Evolutionary conservation across 805 yeast species (phyloP).

Genomic region (Yarrowia sp.): DNA sequence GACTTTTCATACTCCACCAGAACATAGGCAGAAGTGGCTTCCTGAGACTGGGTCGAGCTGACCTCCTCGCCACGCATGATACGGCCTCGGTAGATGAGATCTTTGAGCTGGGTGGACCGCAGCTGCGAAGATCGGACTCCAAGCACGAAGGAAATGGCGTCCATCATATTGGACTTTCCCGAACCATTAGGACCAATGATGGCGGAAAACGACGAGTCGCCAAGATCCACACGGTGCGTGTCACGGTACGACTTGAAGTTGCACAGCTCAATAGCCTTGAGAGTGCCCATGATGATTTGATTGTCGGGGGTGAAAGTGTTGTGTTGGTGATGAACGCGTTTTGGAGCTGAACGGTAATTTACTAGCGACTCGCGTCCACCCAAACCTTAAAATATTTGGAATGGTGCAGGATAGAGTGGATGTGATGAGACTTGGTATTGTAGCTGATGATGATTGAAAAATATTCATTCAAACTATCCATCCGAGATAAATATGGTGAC

Average conservation of each 20-base stretch:
- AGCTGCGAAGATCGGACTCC: constrained; percentile 80
- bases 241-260: constrained; percentile 95
- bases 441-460: no score
- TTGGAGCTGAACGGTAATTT: background rate
- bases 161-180: constrained; percentile 97
- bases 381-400: background rate
- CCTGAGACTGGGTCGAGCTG: constrained; percentile 44
- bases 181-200: constrained; percentile 99
- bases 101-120: constrained; percentile 74
- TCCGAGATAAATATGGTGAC: no score
- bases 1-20: constrained; percentile 73
- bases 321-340: constrained; percentile 3
- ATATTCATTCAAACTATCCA: no score
- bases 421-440: no score
- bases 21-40: constrained; percentile 68
- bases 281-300: constrained; percentile 73
- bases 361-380: constrained; percentile 6
- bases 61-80: constrained; percentile 48
- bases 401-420: no score
- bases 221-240: constrained; percentile 77
- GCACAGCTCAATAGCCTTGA: constrained; percentile 75
- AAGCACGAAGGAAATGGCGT: constrained; percentile 92
- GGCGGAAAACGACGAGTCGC: constrained; percentile 78
- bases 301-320: background rate
- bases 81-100: constrained; percentile 81